phyloP scores from a whole-genome alignment of 306 rosid species.

The Purshia tridentata region DNA sequence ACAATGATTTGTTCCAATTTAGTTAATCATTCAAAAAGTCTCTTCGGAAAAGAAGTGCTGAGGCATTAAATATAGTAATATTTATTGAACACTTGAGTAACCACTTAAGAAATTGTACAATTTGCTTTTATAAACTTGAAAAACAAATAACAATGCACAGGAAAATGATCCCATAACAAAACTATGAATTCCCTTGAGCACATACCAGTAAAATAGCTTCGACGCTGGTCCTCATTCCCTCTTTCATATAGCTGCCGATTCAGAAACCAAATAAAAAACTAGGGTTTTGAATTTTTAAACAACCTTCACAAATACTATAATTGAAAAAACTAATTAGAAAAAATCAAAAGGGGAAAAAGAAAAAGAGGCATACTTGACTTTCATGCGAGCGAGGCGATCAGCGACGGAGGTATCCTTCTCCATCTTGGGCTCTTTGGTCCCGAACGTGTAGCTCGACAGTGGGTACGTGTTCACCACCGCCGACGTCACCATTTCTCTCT shows the following conservation, averaged over 20 bases:
- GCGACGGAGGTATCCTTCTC: constrained; percentile 99
- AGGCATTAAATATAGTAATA: background rate
- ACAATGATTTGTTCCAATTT: background rate
- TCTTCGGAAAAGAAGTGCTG: background rate
- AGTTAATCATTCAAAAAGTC: background rate
- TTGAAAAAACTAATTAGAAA: background rate
- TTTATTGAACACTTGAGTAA: too few species aligned
- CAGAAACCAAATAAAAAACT: constrained; percentile 27
- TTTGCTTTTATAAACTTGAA: background rate
- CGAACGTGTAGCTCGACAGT: constrained; percentile 95
- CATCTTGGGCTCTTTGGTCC: constrained; percentile 98
- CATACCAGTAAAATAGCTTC: constrained; percentile 93
- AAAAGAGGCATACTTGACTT: constrained; percentile 67
- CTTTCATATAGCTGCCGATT: constrained; percentile 80
- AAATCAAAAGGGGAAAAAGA: background rate
- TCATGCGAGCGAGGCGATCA: constrained; percentile 99
- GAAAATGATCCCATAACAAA: too few species aligned
- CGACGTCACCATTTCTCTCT: constrained; percentile 61
- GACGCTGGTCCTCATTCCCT: constrained; percentile 97
- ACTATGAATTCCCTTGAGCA: background rate
- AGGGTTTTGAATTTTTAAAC: constrained; percentile 39
- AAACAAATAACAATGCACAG: background rate
- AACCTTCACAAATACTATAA: background rate
- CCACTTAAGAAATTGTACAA: too few species aligned
- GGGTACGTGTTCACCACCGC: constrained; percentile 95